Base-by-base conservation (phyloP, 306 rosid species). In the Cyclanthera cordifolia region DNA sequence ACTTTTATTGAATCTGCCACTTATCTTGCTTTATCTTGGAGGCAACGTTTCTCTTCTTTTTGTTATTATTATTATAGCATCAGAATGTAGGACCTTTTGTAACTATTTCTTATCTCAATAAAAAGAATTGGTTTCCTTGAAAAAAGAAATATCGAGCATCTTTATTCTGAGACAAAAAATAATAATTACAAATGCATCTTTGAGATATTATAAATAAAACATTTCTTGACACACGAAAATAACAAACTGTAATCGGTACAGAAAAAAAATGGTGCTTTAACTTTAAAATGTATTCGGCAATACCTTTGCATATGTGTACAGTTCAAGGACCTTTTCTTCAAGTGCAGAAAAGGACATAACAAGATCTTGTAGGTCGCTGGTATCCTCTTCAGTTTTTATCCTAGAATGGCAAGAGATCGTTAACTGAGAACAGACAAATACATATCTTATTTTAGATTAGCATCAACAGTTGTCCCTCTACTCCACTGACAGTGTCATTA, bases 261-360 rank as follows among this genome's bases (percentile, higher is more conserved):
- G 56, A 8, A 20, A 52, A 52, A 1, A 8, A 17, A 52, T 20
- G 23, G 27, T 52, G 57, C 2, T 65, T 8, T 4, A 23, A 23
- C 25, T 23, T 65, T 23, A 65, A 20, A 65, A 65, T 24, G 53
- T 3, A 65, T 30, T 64, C 24, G 41, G 43, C 63, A 49, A 41
- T 93, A 94, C 99, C 99, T 94, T 93, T 28, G 99, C 95, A 73
- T 90, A 86, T 72, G 99, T 94, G 74, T 90, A 94, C 53, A 90
- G 97, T 79, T 88, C 95, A 69, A 94, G 97, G 78, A 90, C 89
- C 77, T 94, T 94, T 78, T 85, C 97, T 79, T 88, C 99, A 72
- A 94, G 95, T 43, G 88, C 91, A 15, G 86, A 78, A 78, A 88
- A 94, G 70, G 91, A 82, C 76, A 71, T 77, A 23, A 75, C 84